These are phyloP conservation scores for Biscutella auriculata DNA, from an alignment of 441 rosid species.

Conservation along the genomic window DNA sequence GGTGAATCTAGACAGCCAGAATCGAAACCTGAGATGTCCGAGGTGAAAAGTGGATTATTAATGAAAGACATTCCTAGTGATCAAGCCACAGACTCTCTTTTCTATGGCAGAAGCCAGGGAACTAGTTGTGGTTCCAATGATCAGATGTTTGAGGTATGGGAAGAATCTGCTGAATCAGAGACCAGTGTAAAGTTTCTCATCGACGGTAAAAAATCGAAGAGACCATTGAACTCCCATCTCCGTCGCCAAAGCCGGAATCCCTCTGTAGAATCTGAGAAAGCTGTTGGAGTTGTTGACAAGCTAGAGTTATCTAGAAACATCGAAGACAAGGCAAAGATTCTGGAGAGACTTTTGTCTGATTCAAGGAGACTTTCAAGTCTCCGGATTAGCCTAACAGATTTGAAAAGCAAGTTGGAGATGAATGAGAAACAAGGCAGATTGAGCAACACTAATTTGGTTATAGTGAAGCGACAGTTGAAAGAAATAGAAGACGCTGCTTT, in stretches of 20 bases:
- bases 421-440: constrained; percentile 40
- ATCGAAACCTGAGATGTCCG: constrained; percentile 27
- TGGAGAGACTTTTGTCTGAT: constrained; percentile 64
- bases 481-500: constrained; percentile 52
- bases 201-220: constrained; percentile 16
- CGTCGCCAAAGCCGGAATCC: constrained; percentile 21
- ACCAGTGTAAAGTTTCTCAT: constrained; percentile 9
- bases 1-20: constrained; percentile 23
- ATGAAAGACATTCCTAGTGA: constrained; percentile 69
- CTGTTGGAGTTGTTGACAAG: constrained; percentile 28
- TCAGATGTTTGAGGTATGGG: constrained; percentile 51
- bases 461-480: constrained; percentile 43
- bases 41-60: constrained; percentile 20
- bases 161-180: constrained; percentile 36
- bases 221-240: constrained; percentile 8
- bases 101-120: constrained; percentile 29
- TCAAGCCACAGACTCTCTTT: constrained; percentile 40
- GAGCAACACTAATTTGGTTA: constrained; percentile 32
- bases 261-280: constrained; percentile 21
- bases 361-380: constrained; percentile 48
- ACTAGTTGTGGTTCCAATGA: constrained; percentile 22
- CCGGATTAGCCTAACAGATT: constrained; percentile 37
- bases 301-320: constrained; percentile 22
- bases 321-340: constrained; percentile 36
- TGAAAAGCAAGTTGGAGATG: constrained; percentile 45